Conservation (phyloP, 2,329 filamentous ascomycete species). For the Diaporthe longicolla region DNA sequence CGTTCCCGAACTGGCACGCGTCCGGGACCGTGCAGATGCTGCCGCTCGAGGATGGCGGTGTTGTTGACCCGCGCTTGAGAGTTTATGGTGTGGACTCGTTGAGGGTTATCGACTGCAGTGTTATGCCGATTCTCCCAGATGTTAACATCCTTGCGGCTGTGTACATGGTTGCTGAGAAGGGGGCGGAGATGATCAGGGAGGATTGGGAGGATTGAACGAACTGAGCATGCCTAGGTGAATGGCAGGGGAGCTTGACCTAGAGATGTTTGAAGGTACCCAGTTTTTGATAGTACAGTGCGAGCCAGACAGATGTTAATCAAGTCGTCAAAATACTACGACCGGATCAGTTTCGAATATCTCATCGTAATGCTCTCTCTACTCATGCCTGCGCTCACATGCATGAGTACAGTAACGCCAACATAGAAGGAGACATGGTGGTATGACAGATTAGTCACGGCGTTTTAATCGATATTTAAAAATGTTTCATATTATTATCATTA, state of each 20-base stretch:
- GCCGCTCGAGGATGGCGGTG: slow-evolving; percentile 51
- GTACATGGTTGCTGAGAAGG: slow-evolving; percentile 53
- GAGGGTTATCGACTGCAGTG: slow-evolving; percentile 57
- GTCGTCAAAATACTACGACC: too few relatives aligned
- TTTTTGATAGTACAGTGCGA: neutral
- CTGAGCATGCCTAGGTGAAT: too few relatives aligned
- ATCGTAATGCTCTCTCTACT: neutral
- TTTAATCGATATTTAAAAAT: too few relatives aligned
- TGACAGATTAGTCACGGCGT: too few relatives aligned
- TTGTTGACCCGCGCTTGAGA: slow-evolving; percentile 55
- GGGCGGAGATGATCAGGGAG: slow-evolving; percentile 15
- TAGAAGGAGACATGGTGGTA: too few relatives aligned
- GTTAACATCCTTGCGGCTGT: slow-evolving; percentile 47
- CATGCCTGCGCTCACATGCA: neutral
- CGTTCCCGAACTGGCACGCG: slow-evolving; percentile 47
- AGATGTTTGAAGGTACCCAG: neutral
- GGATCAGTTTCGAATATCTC: neutral
- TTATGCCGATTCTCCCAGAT: slow-evolving; percentile 57
- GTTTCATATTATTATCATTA: neutral
- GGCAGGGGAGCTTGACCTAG: too few relatives aligned
- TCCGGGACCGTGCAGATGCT: slow-evolving; percentile 19
- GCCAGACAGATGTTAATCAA: neutral
- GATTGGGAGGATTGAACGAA: slow-evolving; percentile 9
- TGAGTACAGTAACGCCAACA: too few relatives aligned
- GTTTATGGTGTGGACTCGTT: slow-evolving; percentile 58